Base-by-base conservation (phyloP, 2,329 filamentous ascomycete species). In the Ascochyta rabiei region DNA sequence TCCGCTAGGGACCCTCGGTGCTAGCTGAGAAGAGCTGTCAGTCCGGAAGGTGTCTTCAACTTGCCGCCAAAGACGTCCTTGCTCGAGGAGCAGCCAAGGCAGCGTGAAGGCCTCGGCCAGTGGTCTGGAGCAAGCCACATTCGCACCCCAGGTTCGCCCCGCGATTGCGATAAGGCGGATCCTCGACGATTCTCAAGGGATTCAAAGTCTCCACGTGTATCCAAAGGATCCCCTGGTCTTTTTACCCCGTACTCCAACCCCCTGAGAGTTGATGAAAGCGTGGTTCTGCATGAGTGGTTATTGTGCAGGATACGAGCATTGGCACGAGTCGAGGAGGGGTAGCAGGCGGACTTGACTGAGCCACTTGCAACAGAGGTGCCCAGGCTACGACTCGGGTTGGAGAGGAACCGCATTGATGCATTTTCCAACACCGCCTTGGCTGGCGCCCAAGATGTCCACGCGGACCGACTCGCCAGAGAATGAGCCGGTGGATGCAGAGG, bases 41-140 rank as follows among this genome's bases (percentile, higher is more conserved):
- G 30, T 44, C 41, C 42, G 53, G 37, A 38, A 13, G 13, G 19
- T 42, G 34, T 42, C 41, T 48, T 39, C 30, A 30, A 47, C 33
- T 37, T 34, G 41, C 46, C 40, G n/a, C 39, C 51, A 43, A 40
- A 51, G 40, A 44, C 21, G 41, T 37, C 48, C 49, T 43, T 19
- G 38, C 34, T 43, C 21, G 40, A 33, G 43, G 37, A 56, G 63
- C 57, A 66, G 69, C 68, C 67, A 69, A 73, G 68, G 31, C 44
- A 54, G 40, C 42, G 57, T 60, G 48, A 62, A 47, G 43, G 31
- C 61, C 70, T 70, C 72, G 65, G 69, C 66, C 47, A 12, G 53
- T 47, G 63, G 69, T 67, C 70, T 73, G 62, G 70, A 71, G 63
- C 68, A 46, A 65, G 69, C 69, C 68, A 70, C 63, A 54, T 59